These are phyloP conservation scores for Zalerion maritima DNA, from an alignment of 495 filamentous ascomycete genomes.

Conservation along the genomic window DNA sequence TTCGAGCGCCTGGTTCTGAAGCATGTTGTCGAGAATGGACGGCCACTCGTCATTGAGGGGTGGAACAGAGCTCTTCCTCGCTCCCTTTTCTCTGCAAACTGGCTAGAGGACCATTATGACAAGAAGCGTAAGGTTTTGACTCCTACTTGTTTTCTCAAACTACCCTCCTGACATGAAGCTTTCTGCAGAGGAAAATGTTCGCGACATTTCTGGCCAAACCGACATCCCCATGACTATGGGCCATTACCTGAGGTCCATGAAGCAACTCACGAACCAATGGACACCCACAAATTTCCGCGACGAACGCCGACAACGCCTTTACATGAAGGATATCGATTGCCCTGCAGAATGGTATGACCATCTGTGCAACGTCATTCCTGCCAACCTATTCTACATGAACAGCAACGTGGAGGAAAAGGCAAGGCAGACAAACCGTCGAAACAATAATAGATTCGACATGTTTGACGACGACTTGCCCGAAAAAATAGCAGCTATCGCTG, in stretches of 20 bases:
- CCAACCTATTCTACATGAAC: constrained; percentile 72
- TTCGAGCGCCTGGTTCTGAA: constrained; percentile 70
- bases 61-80: constrained; percentile 53
- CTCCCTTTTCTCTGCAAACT: constrained; percentile 61
- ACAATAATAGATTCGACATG: constrained; percentile 9
- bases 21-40: constrained; percentile 70
- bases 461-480: constrained; percentile 29
- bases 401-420: constrained; percentile 46
- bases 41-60: constrained; percentile 77
- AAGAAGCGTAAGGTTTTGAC: constrained; percentile 46
- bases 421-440: too few species aligned
- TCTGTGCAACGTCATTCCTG: constrained; percentile 61
- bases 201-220: constrained; percentile 53
- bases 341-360: constrained; percentile 69
- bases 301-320: constrained; percentile 63
- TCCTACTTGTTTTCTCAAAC: neutral
- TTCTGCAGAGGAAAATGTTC: constrained; percentile 44
- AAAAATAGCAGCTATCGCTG: constrained; percentile 34
- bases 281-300: constrained; percentile 51
- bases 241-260: constrained; percentile 79
- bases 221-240: constrained; percentile 67
- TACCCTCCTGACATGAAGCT: neutral
- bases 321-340: constrained; percentile 92
- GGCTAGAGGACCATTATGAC: constrained; percentile 59
- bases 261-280: constrained; percentile 60